Conservation (phyloP, 2,329 filamentous ascomycete genomes). For the Ambrosiella beaveri region DNA sequence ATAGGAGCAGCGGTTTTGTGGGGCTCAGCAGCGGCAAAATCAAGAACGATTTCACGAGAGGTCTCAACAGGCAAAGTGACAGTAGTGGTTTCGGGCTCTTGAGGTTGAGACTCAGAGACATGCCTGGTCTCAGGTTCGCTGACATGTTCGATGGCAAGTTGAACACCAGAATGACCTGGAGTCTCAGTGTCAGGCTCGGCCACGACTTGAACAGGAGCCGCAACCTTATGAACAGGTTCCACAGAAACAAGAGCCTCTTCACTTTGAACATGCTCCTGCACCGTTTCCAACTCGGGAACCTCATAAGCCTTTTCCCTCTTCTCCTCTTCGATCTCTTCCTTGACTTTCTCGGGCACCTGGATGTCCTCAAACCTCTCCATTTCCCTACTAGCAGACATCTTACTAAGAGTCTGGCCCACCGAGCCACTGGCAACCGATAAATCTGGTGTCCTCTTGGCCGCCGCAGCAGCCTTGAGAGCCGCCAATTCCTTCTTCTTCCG, state of each 20-base stretch:
- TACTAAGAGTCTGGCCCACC: background rate
- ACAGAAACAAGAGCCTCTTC: background rate
- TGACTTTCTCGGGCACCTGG: background rate
- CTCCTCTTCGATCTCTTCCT: constrained; percentile 11
- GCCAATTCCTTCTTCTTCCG: constrained; percentile 13
- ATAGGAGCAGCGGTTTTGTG: background rate
- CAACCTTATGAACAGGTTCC: background rate
- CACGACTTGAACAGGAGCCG: background rate
- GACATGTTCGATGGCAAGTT: background rate
- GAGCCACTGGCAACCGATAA: background rate
- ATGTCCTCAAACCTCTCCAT: constrained; percentile 1
- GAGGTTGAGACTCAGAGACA: too few relatives aligned
- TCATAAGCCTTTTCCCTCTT: background rate
- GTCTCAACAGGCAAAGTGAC: too few relatives aligned
- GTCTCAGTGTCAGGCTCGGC: background rate
- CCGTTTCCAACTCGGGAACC: background rate
- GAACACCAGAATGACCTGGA: background rate
- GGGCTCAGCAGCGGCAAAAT: background rate
- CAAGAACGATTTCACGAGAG: background rate
- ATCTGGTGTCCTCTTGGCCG: background rate
- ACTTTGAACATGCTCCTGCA: background rate
- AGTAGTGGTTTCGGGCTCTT: too few relatives aligned
- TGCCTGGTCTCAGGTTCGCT: background rate
- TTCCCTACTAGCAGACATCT: background rate
- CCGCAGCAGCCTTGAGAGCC: background rate